Conservation (phyloP, 2,329 filamentous ascomycete species). For the Pyricularia grisea region DNA sequence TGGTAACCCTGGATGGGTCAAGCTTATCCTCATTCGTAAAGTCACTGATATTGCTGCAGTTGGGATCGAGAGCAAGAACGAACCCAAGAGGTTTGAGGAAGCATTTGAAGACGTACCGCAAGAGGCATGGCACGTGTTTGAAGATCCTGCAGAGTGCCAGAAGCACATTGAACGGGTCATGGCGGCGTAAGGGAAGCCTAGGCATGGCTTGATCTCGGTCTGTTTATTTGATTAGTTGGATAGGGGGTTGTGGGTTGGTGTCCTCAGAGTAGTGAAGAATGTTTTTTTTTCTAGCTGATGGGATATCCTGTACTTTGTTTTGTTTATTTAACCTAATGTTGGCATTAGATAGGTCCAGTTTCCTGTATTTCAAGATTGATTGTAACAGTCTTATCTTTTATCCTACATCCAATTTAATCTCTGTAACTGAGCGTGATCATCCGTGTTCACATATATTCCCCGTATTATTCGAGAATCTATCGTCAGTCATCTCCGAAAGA, state of each 20-base stretch:
- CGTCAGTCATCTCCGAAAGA: too few species aligned
- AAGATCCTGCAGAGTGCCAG: constrained; percentile 60
- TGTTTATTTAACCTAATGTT: too few species aligned
- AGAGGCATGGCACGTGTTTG: constrained; percentile 72
- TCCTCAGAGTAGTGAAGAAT: background rate
- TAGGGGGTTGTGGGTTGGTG: background rate
- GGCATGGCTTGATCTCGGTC: background rate
- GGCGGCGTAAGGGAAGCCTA: background rate
- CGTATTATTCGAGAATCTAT: too few species aligned
- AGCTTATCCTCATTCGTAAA: constrained; percentile 76
- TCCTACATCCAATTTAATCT: too few species aligned
- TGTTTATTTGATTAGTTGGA: background rate
- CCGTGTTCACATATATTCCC: too few species aligned
- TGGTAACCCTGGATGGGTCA: constrained; percentile 65
- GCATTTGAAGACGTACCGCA: constrained; percentile 70
- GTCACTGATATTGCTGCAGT: constrained; percentile 63
- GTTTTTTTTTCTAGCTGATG: too few species aligned
- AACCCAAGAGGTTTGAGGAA: constrained; percentile 65
- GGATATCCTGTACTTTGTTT: too few species aligned
- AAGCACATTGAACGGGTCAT: constrained; percentile 22
- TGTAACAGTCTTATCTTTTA: too few species aligned
- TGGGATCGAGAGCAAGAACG: constrained; percentile 66
- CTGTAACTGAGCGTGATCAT: too few species aligned
- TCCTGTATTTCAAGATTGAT: too few species aligned
- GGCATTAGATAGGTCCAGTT: too few species aligned